Conservation (phyloP, 1,284 basidiomycete species). For the Cutaneotrichosporon dermatis region DNA sequence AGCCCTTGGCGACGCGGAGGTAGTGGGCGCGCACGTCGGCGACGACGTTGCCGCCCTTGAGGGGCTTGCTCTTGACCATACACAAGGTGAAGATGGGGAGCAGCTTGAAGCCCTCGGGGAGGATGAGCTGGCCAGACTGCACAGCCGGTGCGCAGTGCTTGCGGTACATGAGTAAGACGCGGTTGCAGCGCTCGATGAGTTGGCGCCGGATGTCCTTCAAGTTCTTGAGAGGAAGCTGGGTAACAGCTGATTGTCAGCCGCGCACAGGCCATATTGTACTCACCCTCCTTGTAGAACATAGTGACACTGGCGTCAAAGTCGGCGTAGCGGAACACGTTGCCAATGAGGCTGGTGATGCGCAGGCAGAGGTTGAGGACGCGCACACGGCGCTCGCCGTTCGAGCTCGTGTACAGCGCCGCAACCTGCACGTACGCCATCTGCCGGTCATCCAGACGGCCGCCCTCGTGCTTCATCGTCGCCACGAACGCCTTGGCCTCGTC, state of each 20-base stretch:
- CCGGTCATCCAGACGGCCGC: conserved; percentile 62
- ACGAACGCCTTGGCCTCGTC: conserved; percentile 78
- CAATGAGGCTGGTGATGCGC: conserved; percentile 75
- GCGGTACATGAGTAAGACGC: conserved; percentile 81
- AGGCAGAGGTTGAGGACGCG: conserved; percentile 80
- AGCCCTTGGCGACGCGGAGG: conserved; percentile 63
- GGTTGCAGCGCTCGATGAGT: conserved; percentile 78
- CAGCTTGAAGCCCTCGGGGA: conserved; percentile 89
- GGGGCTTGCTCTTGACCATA: conserved; percentile 82
- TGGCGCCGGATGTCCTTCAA: conserved; percentile 75
- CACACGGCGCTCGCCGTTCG: conserved; percentile 75
- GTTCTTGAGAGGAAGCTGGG: conserved; percentile 60
- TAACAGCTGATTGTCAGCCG: conserved; percentile 46
- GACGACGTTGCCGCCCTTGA: conserved; percentile 89
- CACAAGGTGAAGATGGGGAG: conserved; percentile 80
- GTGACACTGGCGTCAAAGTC: conserved; percentile 83
- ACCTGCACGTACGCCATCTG: conserved; percentile 79
- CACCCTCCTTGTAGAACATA: conserved; percentile 69
- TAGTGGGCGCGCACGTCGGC: conserved; percentile 89
- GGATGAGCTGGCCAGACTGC: conserved; percentile 77
- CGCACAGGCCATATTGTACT: no score
- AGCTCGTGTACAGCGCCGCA: conserved; percentile 84
- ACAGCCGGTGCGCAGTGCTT: conserved; percentile 84
- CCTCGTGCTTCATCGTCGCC: conserved; percentile 61
- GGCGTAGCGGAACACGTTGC: conserved; percentile 86